These are phyloP conservation scores for Leccinum pellstonianum DNA, from an alignment of 768 basidiomycete genomes.

Conservation along the genomic window DNA sequence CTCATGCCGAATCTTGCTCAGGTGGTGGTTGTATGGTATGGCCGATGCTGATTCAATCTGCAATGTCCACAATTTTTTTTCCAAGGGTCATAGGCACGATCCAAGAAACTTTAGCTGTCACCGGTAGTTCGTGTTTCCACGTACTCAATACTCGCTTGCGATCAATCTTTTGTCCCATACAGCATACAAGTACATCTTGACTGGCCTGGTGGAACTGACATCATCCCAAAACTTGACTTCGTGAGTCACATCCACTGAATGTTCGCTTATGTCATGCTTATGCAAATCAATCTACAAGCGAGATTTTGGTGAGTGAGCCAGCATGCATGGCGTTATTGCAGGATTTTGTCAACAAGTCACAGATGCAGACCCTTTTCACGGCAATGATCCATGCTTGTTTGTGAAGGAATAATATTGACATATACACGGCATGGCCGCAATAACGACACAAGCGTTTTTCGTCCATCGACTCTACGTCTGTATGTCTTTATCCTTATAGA, in stretches of 20 bases:
- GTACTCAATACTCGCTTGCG: neutral
- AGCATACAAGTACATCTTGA: no score
- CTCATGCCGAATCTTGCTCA: neutral
- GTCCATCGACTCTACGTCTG: slow-evolving; percentile 1
- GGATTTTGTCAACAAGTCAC: neutral
- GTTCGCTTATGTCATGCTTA: neutral
- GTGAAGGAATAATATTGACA: neutral
- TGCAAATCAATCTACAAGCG: neutral
- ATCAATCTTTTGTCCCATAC: no score
- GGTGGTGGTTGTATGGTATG: neutral
- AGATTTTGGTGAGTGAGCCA: neutral
- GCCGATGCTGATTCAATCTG: neutral
- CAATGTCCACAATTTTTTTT: neutral
- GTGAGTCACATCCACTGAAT: neutral
- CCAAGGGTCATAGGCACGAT: neutral
- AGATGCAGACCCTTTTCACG: neutral
- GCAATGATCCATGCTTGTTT: neutral
- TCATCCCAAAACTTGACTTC: neutral
- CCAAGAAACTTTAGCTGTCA: neutral
- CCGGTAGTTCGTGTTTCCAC: neutral
- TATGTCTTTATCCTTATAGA: neutral
- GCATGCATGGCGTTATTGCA: no score
- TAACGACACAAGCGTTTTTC: slow-evolving; percentile 1
- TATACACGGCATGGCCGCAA: neutral
- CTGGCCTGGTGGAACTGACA: no score